Conservation (phyloP, 2,329 filamentous ascomycete species). For the Botrytis squamosa region DNA sequence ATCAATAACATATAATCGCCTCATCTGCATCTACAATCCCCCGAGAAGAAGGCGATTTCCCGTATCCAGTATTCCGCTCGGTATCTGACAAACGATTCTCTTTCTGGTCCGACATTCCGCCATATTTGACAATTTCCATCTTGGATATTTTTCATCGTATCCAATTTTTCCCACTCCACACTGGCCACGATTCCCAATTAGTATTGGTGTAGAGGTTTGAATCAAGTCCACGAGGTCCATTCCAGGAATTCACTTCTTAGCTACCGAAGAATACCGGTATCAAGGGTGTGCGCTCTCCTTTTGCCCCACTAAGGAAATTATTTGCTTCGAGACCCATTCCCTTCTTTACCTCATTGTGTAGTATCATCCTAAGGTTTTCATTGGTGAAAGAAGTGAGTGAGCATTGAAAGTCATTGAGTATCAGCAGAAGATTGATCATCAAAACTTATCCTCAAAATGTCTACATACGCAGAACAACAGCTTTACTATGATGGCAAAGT, state of each 20-base stretch:
- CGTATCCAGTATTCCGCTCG: conserved; percentile 11
- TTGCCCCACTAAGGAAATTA: conserved; percentile 18
- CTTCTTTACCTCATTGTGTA: not conserved
- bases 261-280: not conserved
- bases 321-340: conserved; percentile 3
- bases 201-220: not conserved
- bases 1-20: not conserved
- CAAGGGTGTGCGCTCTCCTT: not conserved
- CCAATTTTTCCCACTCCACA: not conserved
- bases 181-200: not conserved
- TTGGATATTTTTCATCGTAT: not conserved
- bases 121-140: not conserved
- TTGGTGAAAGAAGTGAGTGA: conserved; percentile 16
- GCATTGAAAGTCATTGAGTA: conserved; percentile 7
- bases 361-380: conserved; percentile 2
- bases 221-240: not conserved
- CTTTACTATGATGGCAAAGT: conserved; percentile 74
- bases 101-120: conserved; percentile 11
- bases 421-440: conserved; percentile 19
- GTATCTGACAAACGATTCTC: conserved; percentile 4
- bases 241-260: not conserved
- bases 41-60: not conserved
- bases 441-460: conserved; percentile 26
- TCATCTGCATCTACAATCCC: not conserved
- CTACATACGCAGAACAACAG: conserved; percentile 53